A percentile compares a stretch with the other conserved stretches of the same genome.
phyloP scores from a whole-genome alignment of 2,329 filamentous ascomycete species.

The Penicillium crustosum region DNA sequence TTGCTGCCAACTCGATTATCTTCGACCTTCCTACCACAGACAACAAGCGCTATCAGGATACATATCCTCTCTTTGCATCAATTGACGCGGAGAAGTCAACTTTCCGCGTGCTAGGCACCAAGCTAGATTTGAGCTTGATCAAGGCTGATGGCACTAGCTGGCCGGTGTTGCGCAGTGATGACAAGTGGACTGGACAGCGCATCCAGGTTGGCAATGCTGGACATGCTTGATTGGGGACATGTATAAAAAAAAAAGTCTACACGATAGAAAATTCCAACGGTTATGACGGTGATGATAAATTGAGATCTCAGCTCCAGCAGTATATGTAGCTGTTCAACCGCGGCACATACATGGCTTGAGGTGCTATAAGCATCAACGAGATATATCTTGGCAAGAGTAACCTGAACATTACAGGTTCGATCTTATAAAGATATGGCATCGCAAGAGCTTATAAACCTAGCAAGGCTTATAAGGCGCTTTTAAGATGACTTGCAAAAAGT shows the following conservation, averaged over 20 bases:
- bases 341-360: not conserved
- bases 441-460: not conserved
- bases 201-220: constrained; percentile 85
- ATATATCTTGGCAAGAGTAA: not conserved
- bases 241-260: constrained; percentile 5
- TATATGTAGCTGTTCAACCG: not conserved
- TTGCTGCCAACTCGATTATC: constrained; percentile 61
- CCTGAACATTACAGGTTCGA: not conserved
- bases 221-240: constrained; percentile 43
- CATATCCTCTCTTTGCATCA: constrained; percentile 70
- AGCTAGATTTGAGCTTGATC: constrained; percentile 75
- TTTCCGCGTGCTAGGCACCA: constrained; percentile 83
- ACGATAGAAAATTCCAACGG: constrained; percentile 5
- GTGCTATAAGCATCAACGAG: not conserved
- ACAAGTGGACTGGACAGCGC: constrained; percentile 72
- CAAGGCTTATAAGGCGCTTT: not conserved
- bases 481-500: not conserved
- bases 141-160: constrained; percentile 76
- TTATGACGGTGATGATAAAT: constrained; percentile 15
- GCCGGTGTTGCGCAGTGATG: constrained; percentile 80
- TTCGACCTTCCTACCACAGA: constrained; percentile 87
- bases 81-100: constrained; percentile 75
- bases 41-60: constrained; percentile 74
- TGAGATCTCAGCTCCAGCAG: not conserved
- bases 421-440: not conserved